A percentile compares a stretch with the other conserved stretches of the same genome.
Evolutionary conservation across 179 eudicot genomes (phyloP).

Genomic region (Silene noctiflora): DNA sequence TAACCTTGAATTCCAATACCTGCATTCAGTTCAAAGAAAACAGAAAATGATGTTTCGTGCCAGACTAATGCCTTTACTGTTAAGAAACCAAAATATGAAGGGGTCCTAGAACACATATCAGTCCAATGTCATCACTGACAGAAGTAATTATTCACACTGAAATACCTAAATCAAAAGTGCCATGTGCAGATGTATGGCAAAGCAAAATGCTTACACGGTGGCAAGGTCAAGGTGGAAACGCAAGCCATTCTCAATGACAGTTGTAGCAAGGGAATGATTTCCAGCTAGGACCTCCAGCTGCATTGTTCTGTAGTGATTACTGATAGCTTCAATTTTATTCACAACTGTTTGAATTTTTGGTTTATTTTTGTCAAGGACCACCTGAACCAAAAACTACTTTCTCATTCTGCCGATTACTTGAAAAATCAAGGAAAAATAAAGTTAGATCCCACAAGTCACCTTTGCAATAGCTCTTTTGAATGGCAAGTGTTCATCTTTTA

Average conservation of each 20-base stretch:
- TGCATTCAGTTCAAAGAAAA: constrained; percentile 31
- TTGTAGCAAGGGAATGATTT: constrained; percentile 81
- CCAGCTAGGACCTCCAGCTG: constrained; percentile 92
- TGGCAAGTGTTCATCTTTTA: constrained; percentile 75
- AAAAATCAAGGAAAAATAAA: constrained; percentile 7
- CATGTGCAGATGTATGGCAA: constrained; percentile 12
- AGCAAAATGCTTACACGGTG: constrained; percentile 60
- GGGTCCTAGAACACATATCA: not conserved
- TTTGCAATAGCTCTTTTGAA: constrained; percentile 76
- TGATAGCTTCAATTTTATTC: constrained; percentile 78
- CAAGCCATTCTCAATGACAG: constrained; percentile 81
- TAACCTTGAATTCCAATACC: constrained; percentile 91
- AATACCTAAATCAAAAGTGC: not conserved
- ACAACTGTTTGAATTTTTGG: constrained; percentile 96
- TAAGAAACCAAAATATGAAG: not conserved
- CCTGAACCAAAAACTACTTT: constrained; percentile 42
- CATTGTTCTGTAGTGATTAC: constrained; percentile 86
- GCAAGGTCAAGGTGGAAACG: constrained; percentile 84
- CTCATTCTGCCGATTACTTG: constrained; percentile 3
- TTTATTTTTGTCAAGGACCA: constrained; percentile 81
- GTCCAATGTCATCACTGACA: not conserved
- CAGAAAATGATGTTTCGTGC: not conserved
- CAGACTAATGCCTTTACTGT: not conserved
- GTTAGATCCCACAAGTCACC: constrained; percentile 38
- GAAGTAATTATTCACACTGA: not conserved